Evolutionary conservation across 73 alveolate genomes (phyloP), one percentile per base, ranked within the genome.

Genomic region (Paraurostyla sp.): DNA sequence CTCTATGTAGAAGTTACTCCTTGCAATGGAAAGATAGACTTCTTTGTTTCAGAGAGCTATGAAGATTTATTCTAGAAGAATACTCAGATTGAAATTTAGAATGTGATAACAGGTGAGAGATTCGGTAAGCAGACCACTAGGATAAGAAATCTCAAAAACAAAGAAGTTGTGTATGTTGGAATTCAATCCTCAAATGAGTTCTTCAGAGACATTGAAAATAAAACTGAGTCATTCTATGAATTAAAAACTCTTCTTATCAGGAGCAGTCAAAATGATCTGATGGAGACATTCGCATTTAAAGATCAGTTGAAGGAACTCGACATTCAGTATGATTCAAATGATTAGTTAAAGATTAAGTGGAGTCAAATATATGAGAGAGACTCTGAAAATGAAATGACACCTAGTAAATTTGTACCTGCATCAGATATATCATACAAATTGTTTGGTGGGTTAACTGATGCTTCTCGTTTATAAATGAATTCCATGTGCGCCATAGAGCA

Each of bases 1-100:
- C 60, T 78, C 1, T 40, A 13, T 20, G 52, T 78, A 9, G 22
- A 49, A 40, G 78, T 78, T n/a, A 78, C 78, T 15, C 89, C 89
- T 35, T 78, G 89, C 60, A 78, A 35, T 54, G 89, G 89, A 0
- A 78, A 35, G 40, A 78, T 78, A 2, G 69, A 78, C 33, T 78
- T 78, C 80, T 78, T 20, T 54, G 76, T 78, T 0, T 49, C 89
- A 51, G 89, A 78, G n/a, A 45, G 52, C 32, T 78, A 51, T 27
- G 3, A 9, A 4, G 6, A 54, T 20, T 43, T 78, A 29, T 78
- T 78, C 71, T 15, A 78, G 45, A 54, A 22, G 4, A 45, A 78
- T 2, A 4, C 50, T 0, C 23, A 20, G 30, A 50, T 73, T 1
- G 6, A 32, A 22, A 33, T 16, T 40, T 54, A 7, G 36, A 65